These are phyloP conservation scores for Alternaria postmessia DNA, from an alignment of 2,329 filamentous ascomycete species.

Conservation along the genomic window DNA sequence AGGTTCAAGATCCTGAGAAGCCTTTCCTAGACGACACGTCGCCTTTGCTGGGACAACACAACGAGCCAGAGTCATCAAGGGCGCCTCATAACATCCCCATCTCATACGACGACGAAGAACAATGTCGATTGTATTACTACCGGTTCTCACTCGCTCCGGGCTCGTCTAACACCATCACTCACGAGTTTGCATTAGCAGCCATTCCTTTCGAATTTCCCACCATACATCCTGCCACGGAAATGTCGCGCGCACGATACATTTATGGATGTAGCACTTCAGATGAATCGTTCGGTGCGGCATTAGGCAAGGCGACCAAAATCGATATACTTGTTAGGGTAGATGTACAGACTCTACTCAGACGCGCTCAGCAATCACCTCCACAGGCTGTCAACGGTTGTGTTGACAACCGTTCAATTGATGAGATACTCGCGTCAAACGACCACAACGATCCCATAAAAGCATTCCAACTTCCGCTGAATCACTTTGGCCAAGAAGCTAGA, in stretches of 20 bases:
- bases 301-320: constrained; percentile 72
- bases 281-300: constrained; percentile 65
- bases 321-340: constrained; percentile 71
- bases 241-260: constrained; percentile 67
- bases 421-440: constrained; percentile 58
- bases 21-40: constrained; percentile 36
- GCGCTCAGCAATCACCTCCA: constrained; percentile 59
- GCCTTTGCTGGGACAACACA: constrained; percentile 22
- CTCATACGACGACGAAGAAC: constrained; percentile 63
- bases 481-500: constrained; percentile 72
- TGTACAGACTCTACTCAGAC: constrained; percentile 60
- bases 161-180: constrained; percentile 56
- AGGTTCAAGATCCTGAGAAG: constrained; percentile 37
- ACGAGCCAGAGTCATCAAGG: constrained; percentile 16
- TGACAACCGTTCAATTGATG: constrained; percentile 63
- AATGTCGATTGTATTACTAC: constrained; percentile 76
- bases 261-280: constrained; percentile 72
- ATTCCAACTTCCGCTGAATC: constrained; percentile 67
- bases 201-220: constrained; percentile 75
- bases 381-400: constrained; percentile 67
- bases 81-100: constrained; percentile 31
- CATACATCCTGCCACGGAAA: constrained; percentile 62
- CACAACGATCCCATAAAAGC: constrained; percentile 65
- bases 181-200: constrained; percentile 70
- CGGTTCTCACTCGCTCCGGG: constrained; percentile 60